phyloP scores from a whole-genome alignment of 352 stramenopile genomes.

The Pythium sukuiense region DNA sequence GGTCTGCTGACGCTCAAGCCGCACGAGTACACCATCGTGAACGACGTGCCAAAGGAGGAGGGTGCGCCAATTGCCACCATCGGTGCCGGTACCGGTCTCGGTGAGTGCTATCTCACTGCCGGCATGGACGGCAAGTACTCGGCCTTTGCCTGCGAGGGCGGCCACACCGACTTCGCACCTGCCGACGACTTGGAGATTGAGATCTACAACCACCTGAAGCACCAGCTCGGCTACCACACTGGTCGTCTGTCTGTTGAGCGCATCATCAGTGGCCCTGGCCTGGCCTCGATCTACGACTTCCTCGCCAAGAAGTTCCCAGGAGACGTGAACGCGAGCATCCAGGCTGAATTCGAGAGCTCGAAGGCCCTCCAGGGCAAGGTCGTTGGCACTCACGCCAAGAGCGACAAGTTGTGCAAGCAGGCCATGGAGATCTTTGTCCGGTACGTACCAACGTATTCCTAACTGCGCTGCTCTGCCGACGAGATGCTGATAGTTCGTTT shows the following conservation, averaged over 20 bases:
- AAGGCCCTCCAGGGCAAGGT: slow-evolving; percentile 81
- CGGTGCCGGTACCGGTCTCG: slow-evolving; percentile 95
- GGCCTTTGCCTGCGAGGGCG: slow-evolving; percentile 92
- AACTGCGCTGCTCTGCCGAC: neutral
- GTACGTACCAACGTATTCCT: slow-evolving; percentile 34
- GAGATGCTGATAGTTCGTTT: neutral
- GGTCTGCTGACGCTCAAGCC: slow-evolving; percentile 94
- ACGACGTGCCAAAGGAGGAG: slow-evolving; percentile 68
- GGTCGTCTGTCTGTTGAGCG: slow-evolving; percentile 94
- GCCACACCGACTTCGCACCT: slow-evolving; percentile 95
- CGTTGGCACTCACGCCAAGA: slow-evolving; percentile 88
- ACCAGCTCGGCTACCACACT: slow-evolving; percentile 76
- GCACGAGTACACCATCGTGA: slow-evolving; percentile 91
- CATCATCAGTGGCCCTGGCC: slow-evolving; percentile 93
- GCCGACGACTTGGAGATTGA: slow-evolving; percentile 87
- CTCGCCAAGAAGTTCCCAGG: slow-evolving; percentile 90
- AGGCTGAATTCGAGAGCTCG: slow-evolving; percentile 58
- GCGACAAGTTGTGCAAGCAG: slow-evolving; percentile 77
- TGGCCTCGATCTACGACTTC: slow-evolving; percentile 97
- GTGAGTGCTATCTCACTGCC: slow-evolving; percentile 95
- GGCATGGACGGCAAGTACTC: slow-evolving; percentile 86
- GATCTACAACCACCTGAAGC: slow-evolving; percentile 80
- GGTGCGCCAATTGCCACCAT: slow-evolving; percentile 93
- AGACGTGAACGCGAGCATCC: slow-evolving; percentile 79
- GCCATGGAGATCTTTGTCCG: slow-evolving; percentile 95